These are phyloP conservation scores for Tinospora cordifolia DNA, from an alignment of 164 flowering plant genomes.

Conservation along the genomic window DNA sequence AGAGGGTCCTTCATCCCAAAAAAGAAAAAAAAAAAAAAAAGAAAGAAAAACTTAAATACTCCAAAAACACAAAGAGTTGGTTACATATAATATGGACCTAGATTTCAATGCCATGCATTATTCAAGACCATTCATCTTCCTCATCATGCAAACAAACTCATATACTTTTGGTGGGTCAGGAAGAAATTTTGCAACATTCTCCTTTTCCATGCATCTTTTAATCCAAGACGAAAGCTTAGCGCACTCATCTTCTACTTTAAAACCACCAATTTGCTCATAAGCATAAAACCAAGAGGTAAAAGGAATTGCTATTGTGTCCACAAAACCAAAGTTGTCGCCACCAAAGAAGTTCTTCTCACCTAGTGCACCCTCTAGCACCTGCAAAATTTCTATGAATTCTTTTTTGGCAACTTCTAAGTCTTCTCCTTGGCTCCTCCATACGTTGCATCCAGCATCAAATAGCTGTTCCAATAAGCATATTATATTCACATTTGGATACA, in stretches of 20 bases:
- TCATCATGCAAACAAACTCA: conserved; percentile 32
- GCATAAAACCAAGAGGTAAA: conserved; percentile 40
- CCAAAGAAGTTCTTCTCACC: conserved; percentile 44
- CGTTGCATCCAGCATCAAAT: conserved; percentile 27
- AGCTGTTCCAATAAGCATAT: conserved; percentile 22
- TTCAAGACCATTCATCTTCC: conserved; percentile 43
- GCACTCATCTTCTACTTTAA: conserved; percentile 36
- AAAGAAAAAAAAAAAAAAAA: too few relatives aligned
- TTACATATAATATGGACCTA: background rate
- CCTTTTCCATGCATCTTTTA: conserved; percentile 38
- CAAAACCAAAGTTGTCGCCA: conserved; percentile 42
- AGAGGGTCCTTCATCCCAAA: background rate
- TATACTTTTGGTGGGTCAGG: conserved; percentile 41
- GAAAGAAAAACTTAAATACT: too few relatives aligned
- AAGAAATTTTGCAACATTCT: conserved; percentile 34
- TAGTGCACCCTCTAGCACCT: conserved; percentile 41
- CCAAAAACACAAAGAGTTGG: too few relatives aligned
- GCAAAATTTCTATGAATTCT: conserved; percentile 39
- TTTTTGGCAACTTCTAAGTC: conserved; percentile 30
- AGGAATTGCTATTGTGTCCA: conserved; percentile 33
- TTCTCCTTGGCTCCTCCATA: conserved; percentile 47
- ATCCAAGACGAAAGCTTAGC: conserved; percentile 49
- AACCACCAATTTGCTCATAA: conserved; percentile 35
- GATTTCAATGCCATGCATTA: conserved; percentile 2
- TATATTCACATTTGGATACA: background rate